These are phyloP conservation scores for Rhodotorula sp. DNA, from an alignment of 1,284 basidiomycete genomes.

Conservation along the genomic window DNA sequence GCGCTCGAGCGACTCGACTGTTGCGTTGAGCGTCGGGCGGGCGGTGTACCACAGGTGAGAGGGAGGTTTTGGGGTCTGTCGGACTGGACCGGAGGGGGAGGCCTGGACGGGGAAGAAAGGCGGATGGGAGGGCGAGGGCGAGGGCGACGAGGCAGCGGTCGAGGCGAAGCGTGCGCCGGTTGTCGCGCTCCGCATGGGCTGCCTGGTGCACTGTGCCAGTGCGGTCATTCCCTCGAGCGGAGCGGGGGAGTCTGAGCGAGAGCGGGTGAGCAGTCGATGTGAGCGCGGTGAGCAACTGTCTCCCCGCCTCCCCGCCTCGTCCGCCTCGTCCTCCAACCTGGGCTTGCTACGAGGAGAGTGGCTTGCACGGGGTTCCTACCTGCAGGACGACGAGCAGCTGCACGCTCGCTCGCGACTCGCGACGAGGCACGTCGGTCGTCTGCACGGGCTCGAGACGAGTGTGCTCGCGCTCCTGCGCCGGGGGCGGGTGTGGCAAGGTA, in stretches of 20 bases:
- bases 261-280: not conserved
- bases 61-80: slow-evolving; percentile 23
- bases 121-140: not conserved
- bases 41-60: slow-evolving; percentile 41
- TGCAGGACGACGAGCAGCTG: no score
- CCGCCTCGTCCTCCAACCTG: no score
- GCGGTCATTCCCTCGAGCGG: not conserved
- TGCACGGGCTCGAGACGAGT: no score
- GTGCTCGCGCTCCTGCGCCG: no score
- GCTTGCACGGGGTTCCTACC: no score
- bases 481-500: no score
- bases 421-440: no score
- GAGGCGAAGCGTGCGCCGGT: not conserved
- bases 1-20: slow-evolving; percentile 33
- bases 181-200: not conserved
- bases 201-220: not conserved
- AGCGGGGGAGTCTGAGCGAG: not conserved
- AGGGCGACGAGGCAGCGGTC: not conserved
- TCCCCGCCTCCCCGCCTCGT: not conserved
- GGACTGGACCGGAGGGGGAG: slow-evolving; percentile 5
- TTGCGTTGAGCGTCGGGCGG: slow-evolving; percentile 35
- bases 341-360: no score
- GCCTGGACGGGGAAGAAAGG: slow-evolving; percentile 30
- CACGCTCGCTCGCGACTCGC: no score
- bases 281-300: not conserved